Conservation (phyloP, 768 basidiomycete species). For the Lactarius pseudohatsudake region DNA sequence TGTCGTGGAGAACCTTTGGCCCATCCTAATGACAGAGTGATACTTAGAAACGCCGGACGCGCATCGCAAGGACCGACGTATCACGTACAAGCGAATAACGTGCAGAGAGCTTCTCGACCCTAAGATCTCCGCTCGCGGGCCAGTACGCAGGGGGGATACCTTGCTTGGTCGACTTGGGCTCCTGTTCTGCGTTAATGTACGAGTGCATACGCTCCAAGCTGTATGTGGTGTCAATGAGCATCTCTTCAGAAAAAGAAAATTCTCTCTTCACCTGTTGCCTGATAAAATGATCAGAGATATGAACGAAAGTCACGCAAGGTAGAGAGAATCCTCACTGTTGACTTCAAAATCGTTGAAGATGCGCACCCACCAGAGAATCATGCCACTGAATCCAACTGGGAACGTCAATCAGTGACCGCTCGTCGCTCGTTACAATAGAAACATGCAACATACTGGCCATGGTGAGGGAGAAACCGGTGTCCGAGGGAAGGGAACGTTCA, state of each 20-base stretch:
- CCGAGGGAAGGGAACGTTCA: slow-evolving; percentile 37
- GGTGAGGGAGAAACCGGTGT: slow-evolving; percentile 41
- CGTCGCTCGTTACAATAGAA: no score
- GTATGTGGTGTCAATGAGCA: slow-evolving; percentile 27
- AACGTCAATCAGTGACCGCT: no score
- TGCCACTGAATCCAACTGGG: no score
- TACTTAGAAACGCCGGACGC: slow-evolving; percentile 43
- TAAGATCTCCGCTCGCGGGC: slow-evolving; percentile 57
- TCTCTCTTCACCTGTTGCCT: slow-evolving; percentile 34
- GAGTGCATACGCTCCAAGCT: slow-evolving; percentile 53
- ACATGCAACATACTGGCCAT: slow-evolving; percentile 45
- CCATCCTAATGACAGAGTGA: slow-evolving; percentile 40
- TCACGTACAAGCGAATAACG: slow-evolving; percentile 41
- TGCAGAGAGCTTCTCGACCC: slow-evolving; percentile 53
- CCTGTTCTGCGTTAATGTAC: slow-evolving; percentile 58
- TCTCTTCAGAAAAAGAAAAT: background rate
- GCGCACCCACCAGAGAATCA: no score
- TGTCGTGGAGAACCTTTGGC: slow-evolving; percentile 52
- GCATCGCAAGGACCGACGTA: slow-evolving; percentile 37
- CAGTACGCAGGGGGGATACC: slow-evolving; percentile 61
- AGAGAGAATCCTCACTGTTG: no score
- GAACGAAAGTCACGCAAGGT: no score
- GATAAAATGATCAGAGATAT: background rate
- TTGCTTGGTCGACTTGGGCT: slow-evolving; percentile 41
- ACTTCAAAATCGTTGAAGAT: no score